Base-by-base conservation (phyloP, 331 rosid genomes). In the Quercus lobata region DNA sequence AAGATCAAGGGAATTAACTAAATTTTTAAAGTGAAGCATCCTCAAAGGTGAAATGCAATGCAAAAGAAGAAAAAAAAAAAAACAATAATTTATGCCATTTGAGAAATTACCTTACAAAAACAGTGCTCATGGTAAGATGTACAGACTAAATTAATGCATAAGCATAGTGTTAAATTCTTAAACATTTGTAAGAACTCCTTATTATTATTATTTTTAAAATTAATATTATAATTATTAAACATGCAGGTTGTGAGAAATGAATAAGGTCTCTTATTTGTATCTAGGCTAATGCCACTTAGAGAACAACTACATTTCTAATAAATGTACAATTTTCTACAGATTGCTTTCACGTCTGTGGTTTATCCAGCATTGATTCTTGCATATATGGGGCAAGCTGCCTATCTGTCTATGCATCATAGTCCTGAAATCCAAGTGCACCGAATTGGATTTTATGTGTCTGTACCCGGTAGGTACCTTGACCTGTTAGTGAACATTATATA, bases 301-400 rank as follows among this genome's bases (percentile, higher is more conserved):
- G 46, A 17, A 57, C 4, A 2, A 21, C 46, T 49, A 4, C 57
- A 69, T 74, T 37, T 57, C 66, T 79, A 60, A 71, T 57, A 15
- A 3, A 41, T 72, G 18, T 79, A 60, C 65, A 46, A 44, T 27
- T 69, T 73, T 57, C 71, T 89, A 87, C 93, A 96, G 99, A 90
- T 96, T 89, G 99, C 99, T 76, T 96, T 96, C 91, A 89, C 97
- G 75, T 86, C 87, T 54, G 80, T 94, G 86, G 98, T 94, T 82
- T 94, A 94, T 87, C 98, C 98, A 41, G 86, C 97, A 74, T 79
- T 92, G 78, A 73, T 92, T 79, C 91, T 94, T 69, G 98, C 98
- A 25, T 94, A 94, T 78, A 94, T 94, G 98, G 98, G 98, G 52
- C 98, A 94, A 80, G 98, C 98, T 54, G 98, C 98, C 29, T 94